Evolutionary conservation across 176 grass and related monocot genomes (phyloP).

Genomic region (Triticum aestivum): IWGSC_CS_RefSeq_v2.1 NC_057807.1:67064872-67065371

Average conservation of each 20-base stretch:
- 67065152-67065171: conserved; percentile 98
- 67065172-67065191: conserved; percentile 62
- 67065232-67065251: conserved; percentile 66
- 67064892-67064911: not conserved
- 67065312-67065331: conserved; percentile 65
- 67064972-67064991: conserved; percentile 30
- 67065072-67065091: conserved; percentile 69
- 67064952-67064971: not conserved
- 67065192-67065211: conserved; percentile 18
- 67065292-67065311: conserved; percentile 50
- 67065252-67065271: conserved; percentile 80
- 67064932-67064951: not conserved
- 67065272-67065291: conserved; percentile 83
- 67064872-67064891: not conserved
- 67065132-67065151: conserved; percentile 83
- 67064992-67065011: conserved; percentile 97
- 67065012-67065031: conserved; percentile 69
- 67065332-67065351: conserved; percentile 70
- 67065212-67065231: conserved; percentile 51
- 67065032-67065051: conserved; percentile 84
- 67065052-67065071: conserved; percentile 79
- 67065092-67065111: conserved; percentile 84
- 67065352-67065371: conserved; percentile 82
- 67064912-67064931: not conserved
- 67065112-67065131: conserved; percentile 56